Base-by-base conservation (phyloP, 75 land plant genomes). In the Cunninghamia lanceolata region DNA sequence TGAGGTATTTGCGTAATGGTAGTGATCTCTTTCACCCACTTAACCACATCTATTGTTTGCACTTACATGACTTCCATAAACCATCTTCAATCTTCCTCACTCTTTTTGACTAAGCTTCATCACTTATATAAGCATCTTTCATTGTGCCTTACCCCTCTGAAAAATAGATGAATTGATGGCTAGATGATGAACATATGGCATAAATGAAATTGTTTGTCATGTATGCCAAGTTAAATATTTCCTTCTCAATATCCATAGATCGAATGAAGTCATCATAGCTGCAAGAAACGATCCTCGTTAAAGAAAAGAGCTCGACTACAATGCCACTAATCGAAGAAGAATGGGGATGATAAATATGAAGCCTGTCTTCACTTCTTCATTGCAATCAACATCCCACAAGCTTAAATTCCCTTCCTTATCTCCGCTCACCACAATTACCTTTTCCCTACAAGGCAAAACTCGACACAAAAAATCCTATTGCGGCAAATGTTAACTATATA, bases 61-160 rank as follows among this genome's bases (percentile, higher is more conserved):
- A 92, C 77, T 90, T 98, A 92, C 99, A 98, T 98, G 1, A 99
- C 99, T 87, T 98, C 99, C 92, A 92, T 89, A 63, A 98, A 98
- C 99, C 99, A 98, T 89, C 84, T 94, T 63, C 94, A 86, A 80
- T 98, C 99, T 89, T 95, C 97, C 88, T 98, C 99, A 85, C 99
- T 98, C n/a, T n/a, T n/a, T n/a, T n/a, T n/a, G n/a, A n/a, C n/a
- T n/a, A n/a, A n/a, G n/a, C n/a, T n/a, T n/a, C n/a, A n/a, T n/a
- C n/a, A n/a, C n/a, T n/a, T n/a, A n/a, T n/a, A n/a, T n/a, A n/a
- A n/a, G n/a, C n/a, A n/a, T n/a, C n/a, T n/a, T n/a, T n/a, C n/a
- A n/a, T n/a, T n/a, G n/a, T n/a, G n/a, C n/a, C n/a, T n/a, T n/a
- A n/a, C n/a, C n/a, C n/a, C n/a, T n/a, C n/a, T n/a, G n/a, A n/a